A percentile compares a stretch with the other conserved stretches of the same genome.
phyloP scores from a whole-genome alignment of 1,139 yeast species.

The Scheffersomyces quercinus region DNA sequence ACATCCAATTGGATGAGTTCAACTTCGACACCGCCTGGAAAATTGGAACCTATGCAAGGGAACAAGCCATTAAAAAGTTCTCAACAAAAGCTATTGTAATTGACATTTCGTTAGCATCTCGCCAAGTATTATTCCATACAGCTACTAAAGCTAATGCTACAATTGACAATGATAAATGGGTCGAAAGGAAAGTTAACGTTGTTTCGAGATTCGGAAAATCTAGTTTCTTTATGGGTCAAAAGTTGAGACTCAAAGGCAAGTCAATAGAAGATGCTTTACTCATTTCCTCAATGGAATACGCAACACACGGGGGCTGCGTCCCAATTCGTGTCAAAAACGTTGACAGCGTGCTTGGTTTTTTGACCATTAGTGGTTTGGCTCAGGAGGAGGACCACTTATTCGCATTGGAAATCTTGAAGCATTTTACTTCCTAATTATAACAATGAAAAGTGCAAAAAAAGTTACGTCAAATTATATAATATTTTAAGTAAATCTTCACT shows the following conservation, averaged over 20 bases:
- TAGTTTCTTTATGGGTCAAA: constrained; percentile 55
- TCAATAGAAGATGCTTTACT: constrained; percentile 42
- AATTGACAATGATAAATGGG: constrained; percentile 61
- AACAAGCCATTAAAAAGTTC: constrained; percentile 21
- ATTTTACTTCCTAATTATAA: background rate
- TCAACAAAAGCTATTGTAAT: constrained; percentile 44
- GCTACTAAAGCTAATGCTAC: constrained; percentile 43
- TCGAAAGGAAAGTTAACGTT: constrained; percentile 52
- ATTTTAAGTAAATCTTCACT: no score
- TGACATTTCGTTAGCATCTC: constrained; percentile 49
- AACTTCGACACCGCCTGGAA: constrained; percentile 36
- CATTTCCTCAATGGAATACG: constrained; percentile 47
- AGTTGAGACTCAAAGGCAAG: constrained; percentile 31
- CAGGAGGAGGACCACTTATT: constrained; percentile 49
- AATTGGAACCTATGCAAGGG: constrained; percentile 36
- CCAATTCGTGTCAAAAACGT: constrained; percentile 48
- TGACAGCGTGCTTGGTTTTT: constrained; percentile 52
- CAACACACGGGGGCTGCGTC: constrained; percentile 64
- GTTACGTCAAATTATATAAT: no score
- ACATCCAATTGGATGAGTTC: constrained; percentile 24
- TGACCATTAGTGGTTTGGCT: constrained; percentile 61
- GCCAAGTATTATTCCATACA: constrained; percentile 56
- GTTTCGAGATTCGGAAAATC: constrained; percentile 56
- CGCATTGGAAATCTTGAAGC: constrained; percentile 23
- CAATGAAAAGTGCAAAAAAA: no score